Base-by-base conservation (phyloP, 768 basidiomycete species). In the Leccinum disarticulatum region DNA sequence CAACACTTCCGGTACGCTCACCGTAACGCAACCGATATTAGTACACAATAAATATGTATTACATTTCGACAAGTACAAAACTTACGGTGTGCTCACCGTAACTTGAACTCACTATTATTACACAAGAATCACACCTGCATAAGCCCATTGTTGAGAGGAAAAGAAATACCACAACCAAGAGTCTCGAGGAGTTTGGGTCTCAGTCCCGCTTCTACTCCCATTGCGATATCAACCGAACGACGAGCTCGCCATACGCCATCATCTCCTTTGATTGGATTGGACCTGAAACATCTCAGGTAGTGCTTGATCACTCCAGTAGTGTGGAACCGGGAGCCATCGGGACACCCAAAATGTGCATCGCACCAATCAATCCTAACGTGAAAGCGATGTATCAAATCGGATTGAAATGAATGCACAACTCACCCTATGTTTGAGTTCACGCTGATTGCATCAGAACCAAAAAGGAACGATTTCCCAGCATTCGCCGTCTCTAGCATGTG, bases 401-500 rank as follows among this genome's bases (percentile, higher is more conserved):
- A n/a, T 28, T 28, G n/a, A 22, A 6, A 15, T 10, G 19, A 38
- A 11, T 3, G 31, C 22, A 33, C 19, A 27, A 59, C 68, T 43
- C 27, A 70, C 70, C 47, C 36, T 13, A 56, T 36, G 48, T 70
- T 72, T 2, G 69, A 70, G 51, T 70, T 70, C n/a, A 71, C 49
- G 2, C 36, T 59, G 9, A 70, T 14, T 9, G 49, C 60, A 6
- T 59, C 36, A 38, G 57, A 19, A 2, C 35, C 46, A 43, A 70
- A 64, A 25, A 63, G 52, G 30, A 68, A 61, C 2, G 54, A 55
- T 53, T 64, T 63, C 11, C 61, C 64, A 9, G 61, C 35, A 36
- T 70, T 70, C 15, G 58, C 61, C 15, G 58, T 57, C 10, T 48
- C 41, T 9, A 70, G 58, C 70, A 71, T 71, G 36, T 47, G 38